These are phyloP conservation scores for Alternaria hordeiaustralica DNA, from an alignment of 2,329 filamentous ascomycete genomes.

Conservation along the genomic window DNA sequence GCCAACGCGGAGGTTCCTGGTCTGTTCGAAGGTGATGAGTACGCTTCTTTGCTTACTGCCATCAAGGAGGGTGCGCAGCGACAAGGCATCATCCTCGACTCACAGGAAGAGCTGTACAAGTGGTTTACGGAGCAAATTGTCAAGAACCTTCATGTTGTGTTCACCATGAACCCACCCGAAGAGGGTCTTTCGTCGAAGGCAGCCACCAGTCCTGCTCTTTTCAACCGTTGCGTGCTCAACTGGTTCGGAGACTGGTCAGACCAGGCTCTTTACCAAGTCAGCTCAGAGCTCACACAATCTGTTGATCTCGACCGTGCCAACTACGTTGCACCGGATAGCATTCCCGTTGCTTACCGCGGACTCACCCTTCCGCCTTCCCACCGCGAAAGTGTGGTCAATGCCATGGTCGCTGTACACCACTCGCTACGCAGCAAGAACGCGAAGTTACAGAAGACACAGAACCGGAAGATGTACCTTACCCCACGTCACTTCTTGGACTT, in stretches of 20 bases:
- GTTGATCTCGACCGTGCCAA: slow-evolving; percentile 90
- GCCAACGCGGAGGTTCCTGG: slow-evolving; percentile 99
- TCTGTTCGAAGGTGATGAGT: slow-evolving; percentile 98
- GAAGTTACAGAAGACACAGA: slow-evolving; percentile 88
- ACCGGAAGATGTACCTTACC: slow-evolving; percentile 89
- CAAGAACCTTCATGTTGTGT: slow-evolving; percentile 98
- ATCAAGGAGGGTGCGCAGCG: slow-evolving; percentile 98
- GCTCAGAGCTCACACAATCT: slow-evolving; percentile 92
- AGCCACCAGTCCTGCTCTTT: slow-evolving; percentile 94
- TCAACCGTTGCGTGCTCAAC: slow-evolving; percentile 99
- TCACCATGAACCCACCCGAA: slow-evolving; percentile 99
- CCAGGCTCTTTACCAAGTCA: slow-evolving; percentile 97
- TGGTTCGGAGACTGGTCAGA: slow-evolving; percentile 99
- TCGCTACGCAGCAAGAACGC: slow-evolving; percentile 89
- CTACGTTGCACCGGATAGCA: slow-evolving; percentile 85
- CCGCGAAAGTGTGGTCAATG: slow-evolving; percentile 90
- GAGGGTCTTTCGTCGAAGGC: slow-evolving; percentile 95
- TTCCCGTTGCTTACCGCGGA: slow-evolving; percentile 90
- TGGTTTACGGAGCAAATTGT: slow-evolving; percentile 99
- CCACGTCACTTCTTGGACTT: slow-evolving; percentile 98
- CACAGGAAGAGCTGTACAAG: slow-evolving; percentile 99
- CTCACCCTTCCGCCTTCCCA: slow-evolving; percentile 86
- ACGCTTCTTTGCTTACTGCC: slow-evolving; percentile 97
- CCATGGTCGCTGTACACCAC: slow-evolving; percentile 99
- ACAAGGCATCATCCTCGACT: slow-evolving; percentile 93